Evolutionary conservation across 179 eudicot genomes (phyloP).

Genomic region (Sideroxylon spinosum): DNA sequence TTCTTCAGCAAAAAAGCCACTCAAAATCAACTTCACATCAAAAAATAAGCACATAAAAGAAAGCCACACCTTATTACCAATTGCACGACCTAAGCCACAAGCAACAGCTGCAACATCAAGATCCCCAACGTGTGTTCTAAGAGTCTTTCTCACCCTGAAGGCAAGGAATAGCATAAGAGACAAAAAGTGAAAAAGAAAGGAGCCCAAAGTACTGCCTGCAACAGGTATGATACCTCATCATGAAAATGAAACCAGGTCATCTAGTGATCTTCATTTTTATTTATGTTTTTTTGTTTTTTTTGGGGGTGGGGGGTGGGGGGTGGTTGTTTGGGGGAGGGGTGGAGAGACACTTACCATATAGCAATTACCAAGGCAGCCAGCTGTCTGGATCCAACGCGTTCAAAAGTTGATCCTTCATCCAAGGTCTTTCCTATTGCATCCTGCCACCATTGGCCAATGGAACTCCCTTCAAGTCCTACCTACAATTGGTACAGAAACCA

Average conservation of each 20-base stretch:
- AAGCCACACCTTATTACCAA: constrained; percentile 80
- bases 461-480: constrained; percentile 99
- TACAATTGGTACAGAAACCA: constrained; percentile 36
- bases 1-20: constrained; percentile 10
- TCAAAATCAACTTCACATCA: not conserved
- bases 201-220: not conserved
- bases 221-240: not conserved
- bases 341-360: constrained; percentile 57
- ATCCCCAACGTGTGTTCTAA: constrained; percentile 87
- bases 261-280: not conserved
- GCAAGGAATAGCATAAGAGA: constrained; percentile 16
- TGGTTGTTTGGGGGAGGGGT: too few species aligned
- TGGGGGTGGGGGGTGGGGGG: too few species aligned
- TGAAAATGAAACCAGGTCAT: constrained; percentile 9
- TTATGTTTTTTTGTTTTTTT: too few species aligned
- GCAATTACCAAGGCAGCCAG: constrained; percentile 92
- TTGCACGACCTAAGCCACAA: constrained; percentile 95
- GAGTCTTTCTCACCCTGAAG: constrained; percentile 77
- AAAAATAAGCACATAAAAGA: constrained; percentile 9
- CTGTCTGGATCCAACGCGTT: constrained; percentile 98
- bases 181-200: constrained; percentile 1
- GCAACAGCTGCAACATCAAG: constrained; percentile 97
- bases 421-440: constrained; percentile 86
- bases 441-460: constrained; percentile 93
- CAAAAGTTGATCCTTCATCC: constrained; percentile 79